Percentiles rank a stretch among this genome's conserved stretches.
phyloP scores from a whole-genome alignment of 305 asterid genomes.

The Fraxinus sp. region DNA sequence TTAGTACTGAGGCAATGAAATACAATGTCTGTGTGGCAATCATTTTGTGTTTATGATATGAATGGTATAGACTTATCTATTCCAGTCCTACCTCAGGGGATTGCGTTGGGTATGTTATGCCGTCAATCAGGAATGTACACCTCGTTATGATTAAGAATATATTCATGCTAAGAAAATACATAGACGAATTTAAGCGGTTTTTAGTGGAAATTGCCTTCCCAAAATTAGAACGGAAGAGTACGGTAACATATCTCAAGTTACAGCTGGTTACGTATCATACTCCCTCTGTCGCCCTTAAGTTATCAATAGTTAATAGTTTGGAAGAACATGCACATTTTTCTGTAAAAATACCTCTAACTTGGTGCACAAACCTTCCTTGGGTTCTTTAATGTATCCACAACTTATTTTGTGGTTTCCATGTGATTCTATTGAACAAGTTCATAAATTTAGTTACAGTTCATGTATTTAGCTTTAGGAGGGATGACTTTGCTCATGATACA shows the following conservation, averaged over 20 bases:
- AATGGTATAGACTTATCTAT: background rate
- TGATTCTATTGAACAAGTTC: background rate
- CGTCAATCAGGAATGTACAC: background rate
- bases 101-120: background rate
- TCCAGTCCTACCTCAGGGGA: background rate
- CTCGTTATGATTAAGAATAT: background rate
- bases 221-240: background rate
- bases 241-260: background rate
- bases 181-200: background rate
- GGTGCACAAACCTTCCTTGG: background rate
- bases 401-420: background rate
- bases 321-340: background rate
- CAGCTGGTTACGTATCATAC: background rate
- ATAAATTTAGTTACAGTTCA: background rate
- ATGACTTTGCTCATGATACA: background rate
- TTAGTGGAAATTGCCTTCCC: background rate
- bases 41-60: too few relatives aligned
- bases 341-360: background rate
- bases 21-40: background rate
- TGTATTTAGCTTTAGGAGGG: background rate
- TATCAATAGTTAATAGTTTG: background rate
- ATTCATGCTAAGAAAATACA: background rate
- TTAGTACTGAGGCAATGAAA: background rate
- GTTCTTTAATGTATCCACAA: background rate
- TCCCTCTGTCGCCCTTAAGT: background rate